These are phyloP conservation scores for Cutaneotrichosporon dermatis DNA, from an alignment of 1,284 basidiomycete genomes.

Conservation along the genomic window DNA sequence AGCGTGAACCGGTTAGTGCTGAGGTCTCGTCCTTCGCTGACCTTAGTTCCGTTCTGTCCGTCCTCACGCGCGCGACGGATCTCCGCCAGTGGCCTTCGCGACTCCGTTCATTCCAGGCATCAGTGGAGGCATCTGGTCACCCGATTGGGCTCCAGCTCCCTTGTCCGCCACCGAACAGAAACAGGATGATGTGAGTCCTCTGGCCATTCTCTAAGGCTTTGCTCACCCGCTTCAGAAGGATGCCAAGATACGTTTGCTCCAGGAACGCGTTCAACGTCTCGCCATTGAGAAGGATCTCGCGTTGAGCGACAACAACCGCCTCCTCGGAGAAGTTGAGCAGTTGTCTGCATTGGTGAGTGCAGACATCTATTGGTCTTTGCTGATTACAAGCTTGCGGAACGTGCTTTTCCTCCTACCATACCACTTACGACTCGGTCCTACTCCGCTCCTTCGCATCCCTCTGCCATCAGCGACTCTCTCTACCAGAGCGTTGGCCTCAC, in stretches of 20 bases:
- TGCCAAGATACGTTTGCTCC: conserved; percentile 13
- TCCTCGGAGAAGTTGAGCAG: conserved; percentile 15
- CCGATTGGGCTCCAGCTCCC: neutral
- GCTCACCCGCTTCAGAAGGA: conserved; percentile 12
- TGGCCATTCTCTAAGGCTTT: no score
- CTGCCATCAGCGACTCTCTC: neutral
- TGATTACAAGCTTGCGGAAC: conserved; percentile 2
- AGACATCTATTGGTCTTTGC: neutral
- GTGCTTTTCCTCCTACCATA: neutral
- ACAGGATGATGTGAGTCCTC: neutral
- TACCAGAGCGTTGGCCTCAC: neutral
- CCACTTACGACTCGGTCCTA: neutral
- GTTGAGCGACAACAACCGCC: conserved; percentile 10
- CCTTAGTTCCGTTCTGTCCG: neutral
- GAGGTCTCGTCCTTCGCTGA: neutral
- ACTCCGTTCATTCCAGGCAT: conserved; percentile 22
- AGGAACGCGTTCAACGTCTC: conserved; percentile 24
- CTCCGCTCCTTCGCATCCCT: neutral
- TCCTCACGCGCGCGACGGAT: neutral
- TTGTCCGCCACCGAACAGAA: neutral
- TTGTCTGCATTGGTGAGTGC: conserved; percentile 10
- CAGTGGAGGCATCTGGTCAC: conserved; percentile 18
- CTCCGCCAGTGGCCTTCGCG: conserved; percentile 4
- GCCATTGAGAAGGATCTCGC: conserved; percentile 31
- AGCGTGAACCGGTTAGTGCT: conserved; percentile 6